Evolutionary conservation across 495 filamentous ascomycete genomes (phyloP).

Genomic region (Pyronema domesticum): DNA sequence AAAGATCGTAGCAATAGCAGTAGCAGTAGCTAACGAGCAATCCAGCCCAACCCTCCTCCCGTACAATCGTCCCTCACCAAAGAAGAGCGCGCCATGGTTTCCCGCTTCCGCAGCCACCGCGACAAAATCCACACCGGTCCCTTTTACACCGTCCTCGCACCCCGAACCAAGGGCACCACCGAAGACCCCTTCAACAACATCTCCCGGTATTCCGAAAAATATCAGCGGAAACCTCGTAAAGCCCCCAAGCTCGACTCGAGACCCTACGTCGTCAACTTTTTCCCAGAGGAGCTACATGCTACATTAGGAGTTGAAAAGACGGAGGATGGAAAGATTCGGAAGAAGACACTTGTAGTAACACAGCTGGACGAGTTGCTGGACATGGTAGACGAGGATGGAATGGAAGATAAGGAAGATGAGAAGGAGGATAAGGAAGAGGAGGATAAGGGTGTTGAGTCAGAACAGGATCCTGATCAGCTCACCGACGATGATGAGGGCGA

Average conservation of each 20-base stretch:
- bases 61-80: conserved; percentile 17
- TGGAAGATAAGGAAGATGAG: conserved; percentile 14
- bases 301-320: conserved; percentile 17
- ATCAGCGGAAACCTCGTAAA: conserved; percentile 14
- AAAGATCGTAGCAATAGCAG: not conserved
- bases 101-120: conserved; percentile 19
- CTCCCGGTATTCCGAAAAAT: conserved; percentile 19
- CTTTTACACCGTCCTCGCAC: conserved; percentile 19
- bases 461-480: conserved; percentile 21
- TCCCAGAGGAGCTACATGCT: conserved; percentile 17
- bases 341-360: conserved; percentile 17
- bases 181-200: conserved; percentile 24
- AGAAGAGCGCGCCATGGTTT: conserved; percentile 19
- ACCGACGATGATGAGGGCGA: conserved; percentile 23
- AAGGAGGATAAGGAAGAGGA: conserved; percentile 16
- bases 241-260: conserved; percentile 23
- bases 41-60: conserved; percentile 21
- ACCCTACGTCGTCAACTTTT: conserved; percentile 23
- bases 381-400: conserved; percentile 11
- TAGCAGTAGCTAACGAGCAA: not conserved
- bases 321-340: not conserved
- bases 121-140: conserved; percentile 24
- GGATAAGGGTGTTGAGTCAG: conserved; percentile 13
- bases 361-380: conserved; percentile 14
- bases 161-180: conserved; percentile 14